These are phyloP conservation scores for Clavispora carvajalis DNA, from an alignment of 805 yeast genomes.

Conservation along the genomic window DNA sequence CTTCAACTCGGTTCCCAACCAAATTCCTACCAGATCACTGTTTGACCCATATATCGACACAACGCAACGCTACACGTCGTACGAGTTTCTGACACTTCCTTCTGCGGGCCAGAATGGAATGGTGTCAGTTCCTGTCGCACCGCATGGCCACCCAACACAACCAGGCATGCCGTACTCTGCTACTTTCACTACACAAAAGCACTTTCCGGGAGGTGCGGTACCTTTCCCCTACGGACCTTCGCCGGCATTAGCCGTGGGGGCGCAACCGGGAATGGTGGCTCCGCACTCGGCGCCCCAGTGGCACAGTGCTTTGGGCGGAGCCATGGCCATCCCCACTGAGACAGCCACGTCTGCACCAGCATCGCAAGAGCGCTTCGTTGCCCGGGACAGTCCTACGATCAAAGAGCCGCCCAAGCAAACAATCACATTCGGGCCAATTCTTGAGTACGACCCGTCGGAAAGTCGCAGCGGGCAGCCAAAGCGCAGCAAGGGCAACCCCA, in stretches of 20 bases:
- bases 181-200: not conserved
- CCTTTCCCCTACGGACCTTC: not conserved
- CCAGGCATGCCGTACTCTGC: not conserved
- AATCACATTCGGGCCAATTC: constrained; percentile 36
- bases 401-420: constrained; percentile 18
- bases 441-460: constrained; percentile 37
- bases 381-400: not conserved
- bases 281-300: not conserved
- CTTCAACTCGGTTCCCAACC: not conserved
- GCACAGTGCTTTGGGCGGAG: not conserved
- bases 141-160: not conserved
- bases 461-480: constrained; percentile 15
- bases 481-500: constrained; percentile 15
- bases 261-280: not conserved
- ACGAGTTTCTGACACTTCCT: constrained; percentile 3
- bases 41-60: not conserved
- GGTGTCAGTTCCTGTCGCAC: not conserved
- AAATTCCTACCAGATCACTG: not conserved
- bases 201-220: not conserved
- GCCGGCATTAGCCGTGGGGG: not conserved
- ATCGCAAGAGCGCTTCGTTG: constrained; percentile 15
- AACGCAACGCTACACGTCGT: not conserved
- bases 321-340: not conserved
- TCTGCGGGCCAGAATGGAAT: constrained; percentile 15
- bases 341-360: constrained; percentile 17